phyloP scores from a whole-genome alignment of 116 monocot genomes.

The Papilionanthe hybrid region DNA sequence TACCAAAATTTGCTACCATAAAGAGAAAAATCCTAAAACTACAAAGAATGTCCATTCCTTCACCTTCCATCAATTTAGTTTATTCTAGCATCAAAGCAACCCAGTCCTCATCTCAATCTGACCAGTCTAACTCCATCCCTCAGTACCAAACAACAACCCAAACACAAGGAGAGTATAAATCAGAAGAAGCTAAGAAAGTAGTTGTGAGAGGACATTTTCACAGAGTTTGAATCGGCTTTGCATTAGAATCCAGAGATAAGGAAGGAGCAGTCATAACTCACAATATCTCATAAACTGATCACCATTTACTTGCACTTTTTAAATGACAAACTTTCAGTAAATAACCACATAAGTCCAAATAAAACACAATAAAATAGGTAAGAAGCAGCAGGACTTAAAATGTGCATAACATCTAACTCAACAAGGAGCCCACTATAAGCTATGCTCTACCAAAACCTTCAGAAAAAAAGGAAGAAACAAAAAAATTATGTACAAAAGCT shows the following conservation, averaged over 20 bases:
- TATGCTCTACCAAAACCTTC: background rate
- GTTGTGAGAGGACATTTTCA: background rate
- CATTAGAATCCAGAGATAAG: background rate
- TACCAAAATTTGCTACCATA: background rate
- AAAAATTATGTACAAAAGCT: background rate
- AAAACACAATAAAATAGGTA: background rate
- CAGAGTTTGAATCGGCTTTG: background rate
- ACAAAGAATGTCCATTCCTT: background rate
- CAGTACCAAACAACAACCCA: background rate
- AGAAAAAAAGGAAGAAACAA: background rate
- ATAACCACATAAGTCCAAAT: background rate
- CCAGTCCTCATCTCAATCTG: background rate
- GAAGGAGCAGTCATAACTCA: background rate
- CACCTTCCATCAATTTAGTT: background rate
- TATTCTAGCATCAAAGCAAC: background rate
- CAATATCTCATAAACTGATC: background rate
- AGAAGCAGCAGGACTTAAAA: background rate
- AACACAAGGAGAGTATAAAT: background rate
- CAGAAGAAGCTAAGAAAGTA: background rate
- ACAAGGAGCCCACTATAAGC: background rate
- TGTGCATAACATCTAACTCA: background rate
- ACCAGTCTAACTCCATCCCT: background rate
- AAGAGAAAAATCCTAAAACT: background rate
- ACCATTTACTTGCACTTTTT: background rate
- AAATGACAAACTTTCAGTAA: background rate